Evolutionary conservation across 2,329 filamentous ascomycete genomes (phyloP), one percentile per base, ranked within the genome.

Genomic region (Metarhizium sp.): DNA sequence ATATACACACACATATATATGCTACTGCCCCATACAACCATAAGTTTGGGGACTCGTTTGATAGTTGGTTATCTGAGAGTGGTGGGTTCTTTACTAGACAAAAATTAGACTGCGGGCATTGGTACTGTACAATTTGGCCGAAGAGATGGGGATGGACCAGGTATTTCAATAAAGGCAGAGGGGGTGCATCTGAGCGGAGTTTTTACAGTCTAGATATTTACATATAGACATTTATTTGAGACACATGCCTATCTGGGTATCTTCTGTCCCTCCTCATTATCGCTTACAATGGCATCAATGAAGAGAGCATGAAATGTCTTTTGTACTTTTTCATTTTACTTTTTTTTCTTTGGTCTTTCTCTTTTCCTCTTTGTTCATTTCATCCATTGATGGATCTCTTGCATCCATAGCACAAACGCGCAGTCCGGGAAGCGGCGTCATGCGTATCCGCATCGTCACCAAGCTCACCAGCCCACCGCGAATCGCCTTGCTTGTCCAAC

Each of bases 321-420:
- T 10, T 20, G n/a, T 45, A 5, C 18, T 2, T 20, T 10, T 20
- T 6, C 18, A 45, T 29, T 40, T n/a, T 14, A 49, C 32, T 40
- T n/a, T 53, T 29, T 8, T n/a, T 30, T n/a, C 16, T 29, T 72
- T 25, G 25, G 25, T 25, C 25, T 25, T 25, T 25, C 25, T 25
- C 25, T 4, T 25, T 25, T 25, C 25, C 3, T 25, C 25, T 25
- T 25, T 25, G 25, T 25, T 25, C 25, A 25, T 25, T 25, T 25
- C 25, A 84, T 55, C 78, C 78, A 53, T 76, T 72, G 50, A 83
- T 73, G 51, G 85, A 85, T 65, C 86, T 79, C 64, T 82, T 82
- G 67, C 88, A 92, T 14, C 87, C 88, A 71, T 91, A 90, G 66
- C 88, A 92, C 47, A 90, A 67, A 55, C 69, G 70, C 59, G 62